phyloP scores from a whole-genome alignment of 371 early-diverging fungal species.

The Actinomortierella wolfii region DNA sequence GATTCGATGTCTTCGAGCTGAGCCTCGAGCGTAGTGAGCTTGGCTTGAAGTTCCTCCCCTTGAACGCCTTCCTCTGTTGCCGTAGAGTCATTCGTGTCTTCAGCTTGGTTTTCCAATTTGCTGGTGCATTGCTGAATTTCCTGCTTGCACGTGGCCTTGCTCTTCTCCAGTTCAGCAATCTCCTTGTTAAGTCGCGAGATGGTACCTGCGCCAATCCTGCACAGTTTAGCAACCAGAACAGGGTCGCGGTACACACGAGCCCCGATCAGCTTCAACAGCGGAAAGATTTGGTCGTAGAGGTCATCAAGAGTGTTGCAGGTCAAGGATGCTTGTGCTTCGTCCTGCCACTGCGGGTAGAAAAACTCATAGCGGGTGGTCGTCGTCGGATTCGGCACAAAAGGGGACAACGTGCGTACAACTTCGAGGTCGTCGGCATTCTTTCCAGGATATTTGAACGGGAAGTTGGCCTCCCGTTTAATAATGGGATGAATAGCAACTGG shows the following conservation, averaged over 20 bases:
- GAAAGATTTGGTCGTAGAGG: slow-evolving; percentile 51
- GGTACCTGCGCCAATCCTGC: slow-evolving; percentile 48
- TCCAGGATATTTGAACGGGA: slow-evolving; percentile 24
- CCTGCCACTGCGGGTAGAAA: slow-evolving; percentile 66
- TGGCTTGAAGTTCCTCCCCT: neutral
- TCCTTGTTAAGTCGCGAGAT: slow-evolving; percentile 35
- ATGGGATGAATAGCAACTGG: slow-evolving; percentile 20
- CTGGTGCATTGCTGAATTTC: neutral
- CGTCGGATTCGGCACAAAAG: slow-evolving; percentile 19
- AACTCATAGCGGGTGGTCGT: slow-evolving; percentile 53
- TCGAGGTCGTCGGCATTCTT: slow-evolving; percentile 9
- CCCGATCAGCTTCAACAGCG: slow-evolving; percentile 55
- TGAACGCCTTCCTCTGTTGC: neutral
- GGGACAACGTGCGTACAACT: slow-evolving; percentile 13
- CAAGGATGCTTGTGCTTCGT: slow-evolving; percentile 36
- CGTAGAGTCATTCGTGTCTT: neutral
- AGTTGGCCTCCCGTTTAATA: slow-evolving; percentile 8
- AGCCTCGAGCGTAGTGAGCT: no score
- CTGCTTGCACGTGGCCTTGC: neutral
- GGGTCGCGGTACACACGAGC: slow-evolving; percentile 56
- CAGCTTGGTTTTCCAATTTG: neutral
- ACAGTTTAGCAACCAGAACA: slow-evolving; percentile 48
- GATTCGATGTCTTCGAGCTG: no score
- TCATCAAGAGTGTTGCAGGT: slow-evolving; percentile 46
- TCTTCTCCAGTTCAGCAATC: slow-evolving; percentile 4